Evolutionary conservation across 768 basidiomycete genomes (phyloP).

Genomic region (Nidularia sp.): DNA sequence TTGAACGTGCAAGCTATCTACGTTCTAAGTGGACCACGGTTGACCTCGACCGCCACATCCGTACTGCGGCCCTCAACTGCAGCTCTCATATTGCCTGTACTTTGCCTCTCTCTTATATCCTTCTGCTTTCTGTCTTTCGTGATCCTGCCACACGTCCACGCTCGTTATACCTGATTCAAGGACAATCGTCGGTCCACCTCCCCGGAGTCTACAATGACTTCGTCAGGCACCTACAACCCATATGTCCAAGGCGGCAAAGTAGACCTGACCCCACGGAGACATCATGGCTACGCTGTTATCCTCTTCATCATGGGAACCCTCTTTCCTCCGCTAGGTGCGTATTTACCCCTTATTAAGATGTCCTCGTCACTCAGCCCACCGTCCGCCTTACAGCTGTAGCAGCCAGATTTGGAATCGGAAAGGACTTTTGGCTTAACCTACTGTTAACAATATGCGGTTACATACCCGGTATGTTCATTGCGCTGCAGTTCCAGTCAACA

Average conservation of each 20-base stretch:
- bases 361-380: constrained; percentile 2
- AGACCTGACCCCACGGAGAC: constrained; percentile 60
- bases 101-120: too few relatives aligned
- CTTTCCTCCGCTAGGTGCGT: constrained; percentile 84
- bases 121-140: too few relatives aligned
- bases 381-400: constrained; percentile 67
- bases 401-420: constrained; percentile 86
- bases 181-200: too few relatives aligned
- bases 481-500: constrained; percentile 1
- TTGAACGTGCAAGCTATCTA: too few relatives aligned
- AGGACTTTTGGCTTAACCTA: constrained; percentile 89
- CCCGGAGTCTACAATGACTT: background rate
- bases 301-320: constrained; percentile 88
- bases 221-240: background rate
- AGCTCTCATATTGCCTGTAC: too few relatives aligned
- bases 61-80: too few relatives aligned
- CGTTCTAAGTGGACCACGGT: too few relatives aligned
- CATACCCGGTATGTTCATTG: constrained; percentile 63
- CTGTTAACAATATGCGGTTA: constrained; percentile 89
- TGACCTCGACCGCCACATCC: too few relatives aligned
- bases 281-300: constrained; percentile 79
- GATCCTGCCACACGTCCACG: too few relatives aligned
- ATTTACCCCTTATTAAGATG: background rate
- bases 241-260: constrained; percentile 32
- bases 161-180: too few relatives aligned